Conservation (phyloP, 228 moss, liverwort and hornwort species). For the Sphagnum magellanicum region DNA sequence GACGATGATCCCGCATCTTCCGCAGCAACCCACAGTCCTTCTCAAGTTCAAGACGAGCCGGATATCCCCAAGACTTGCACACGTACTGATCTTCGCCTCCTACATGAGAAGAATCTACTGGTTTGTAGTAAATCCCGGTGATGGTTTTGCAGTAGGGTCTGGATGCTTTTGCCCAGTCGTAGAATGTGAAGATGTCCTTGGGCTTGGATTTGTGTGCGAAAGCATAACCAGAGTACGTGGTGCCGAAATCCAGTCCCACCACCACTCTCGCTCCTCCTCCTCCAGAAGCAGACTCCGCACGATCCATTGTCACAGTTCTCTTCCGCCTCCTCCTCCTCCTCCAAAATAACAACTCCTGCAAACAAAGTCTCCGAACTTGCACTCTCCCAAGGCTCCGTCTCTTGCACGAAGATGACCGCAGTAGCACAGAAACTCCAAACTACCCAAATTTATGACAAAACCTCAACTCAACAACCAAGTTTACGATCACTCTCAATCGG, state of each 20-base stretch:
- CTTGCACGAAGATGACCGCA: no score
- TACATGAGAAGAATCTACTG: no score
- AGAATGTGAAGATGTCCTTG: conserved; percentile 12
- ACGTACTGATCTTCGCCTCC: no score
- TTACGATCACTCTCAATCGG: no score
- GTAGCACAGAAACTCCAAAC: no score
- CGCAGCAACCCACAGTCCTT: conserved; percentile 1
- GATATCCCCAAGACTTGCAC: conserved; percentile 25
- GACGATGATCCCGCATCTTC: no score
- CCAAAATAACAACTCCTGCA: no score
- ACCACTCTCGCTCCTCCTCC: conserved; percentile 19
- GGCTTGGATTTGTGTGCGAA: conserved; percentile 20
- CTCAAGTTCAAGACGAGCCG: conserved; percentile 25
- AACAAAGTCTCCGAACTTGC: neutral
- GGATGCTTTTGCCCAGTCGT: conserved; percentile 9
- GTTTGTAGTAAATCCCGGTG: conserved; percentile 35
- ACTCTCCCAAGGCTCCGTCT: neutral
- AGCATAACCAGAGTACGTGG: conserved; percentile 44
- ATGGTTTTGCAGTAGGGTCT: conserved; percentile 35
- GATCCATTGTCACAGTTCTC: no score
- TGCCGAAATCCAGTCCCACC: conserved; percentile 48
- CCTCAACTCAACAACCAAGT: no score
- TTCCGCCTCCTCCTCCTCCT: no score
- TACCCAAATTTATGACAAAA: no score
- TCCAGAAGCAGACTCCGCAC: neutral